Evolutionary conservation across 1,284 basidiomycete species (phyloP).

Genomic region (Puccinia polysora): DNA sequence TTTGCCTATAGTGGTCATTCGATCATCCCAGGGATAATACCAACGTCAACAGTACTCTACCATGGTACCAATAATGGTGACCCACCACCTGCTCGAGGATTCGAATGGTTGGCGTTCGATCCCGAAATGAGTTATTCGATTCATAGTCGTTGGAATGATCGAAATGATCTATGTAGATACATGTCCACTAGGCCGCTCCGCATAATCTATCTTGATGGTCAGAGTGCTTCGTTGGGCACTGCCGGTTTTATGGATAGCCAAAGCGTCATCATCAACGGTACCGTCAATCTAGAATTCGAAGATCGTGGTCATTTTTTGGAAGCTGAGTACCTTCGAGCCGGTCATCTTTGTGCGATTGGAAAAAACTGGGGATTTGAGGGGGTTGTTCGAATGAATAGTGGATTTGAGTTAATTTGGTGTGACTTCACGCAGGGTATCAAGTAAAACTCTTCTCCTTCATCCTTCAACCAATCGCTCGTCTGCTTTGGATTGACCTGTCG

Average conservation of each 20-base stretch:
- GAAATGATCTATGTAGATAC: slow-evolving; percentile 53
- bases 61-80: slow-evolving; percentile 51
- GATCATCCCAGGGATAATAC: slow-evolving; percentile 56
- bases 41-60: slow-evolving; percentile 56
- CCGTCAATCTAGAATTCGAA: background rate
- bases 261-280: slow-evolving; percentile 56
- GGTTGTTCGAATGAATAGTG: slow-evolving; percentile 46
- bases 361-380: slow-evolving; percentile 43
- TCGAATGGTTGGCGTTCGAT: slow-evolving; percentile 56
- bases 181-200: slow-evolving; percentile 54
- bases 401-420: slow-evolving; percentile 47
- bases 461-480: too few relatives aligned
- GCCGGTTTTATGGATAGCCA: slow-evolving; percentile 56
- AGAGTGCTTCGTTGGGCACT: slow-evolving; percentile 54
- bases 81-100: slow-evolving; percentile 52
- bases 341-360: slow-evolving; percentile 34
- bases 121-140: slow-evolving; percentile 55
- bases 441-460: slow-evolving; percentile 41
- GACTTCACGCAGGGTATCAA: slow-evolving; percentile 43
- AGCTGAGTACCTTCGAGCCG: slow-evolving; percentile 43
- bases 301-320: background rate
- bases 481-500: too few relatives aligned
- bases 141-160: background rate
- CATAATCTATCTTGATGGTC: slow-evolving; percentile 58
- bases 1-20: slow-evolving; percentile 58